Evolutionary conservation across 495 filamentous ascomycete genomes (phyloP).

Genomic region (Penicillium pancosmium): DNA sequence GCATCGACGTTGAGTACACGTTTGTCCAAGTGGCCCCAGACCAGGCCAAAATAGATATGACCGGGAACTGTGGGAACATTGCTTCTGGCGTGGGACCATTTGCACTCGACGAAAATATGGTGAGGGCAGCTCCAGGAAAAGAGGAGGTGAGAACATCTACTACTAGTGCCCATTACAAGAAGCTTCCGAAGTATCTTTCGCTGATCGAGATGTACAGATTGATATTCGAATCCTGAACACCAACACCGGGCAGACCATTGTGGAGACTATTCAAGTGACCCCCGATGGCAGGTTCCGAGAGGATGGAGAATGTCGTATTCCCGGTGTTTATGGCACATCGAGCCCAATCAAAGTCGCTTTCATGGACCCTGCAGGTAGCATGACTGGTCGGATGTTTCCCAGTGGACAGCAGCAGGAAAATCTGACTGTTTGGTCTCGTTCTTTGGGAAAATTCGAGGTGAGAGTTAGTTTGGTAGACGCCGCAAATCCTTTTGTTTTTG

Average conservation of each 20-base stretch:
- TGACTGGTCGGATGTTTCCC: slow-evolving; percentile 38
- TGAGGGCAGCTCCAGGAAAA: slow-evolving; percentile 22
- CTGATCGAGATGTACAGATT: slow-evolving; percentile 19
- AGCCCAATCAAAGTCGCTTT: slow-evolving; percentile 34
- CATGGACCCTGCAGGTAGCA: slow-evolving; percentile 32
- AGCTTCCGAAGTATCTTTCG: background rate
- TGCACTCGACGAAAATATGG: slow-evolving; percentile 37
- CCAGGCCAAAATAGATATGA: slow-evolving; percentile 35
- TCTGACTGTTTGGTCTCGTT: slow-evolving; percentile 16
- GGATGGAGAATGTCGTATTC: slow-evolving; percentile 29
- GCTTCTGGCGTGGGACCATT: slow-evolving; percentile 41
- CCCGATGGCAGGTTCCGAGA: slow-evolving; percentile 26
- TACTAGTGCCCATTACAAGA: background rate
- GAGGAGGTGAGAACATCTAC: slow-evolving; percentile 20
- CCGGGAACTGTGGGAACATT: slow-evolving; percentile 48
- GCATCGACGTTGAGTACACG: slow-evolving; percentile 42
- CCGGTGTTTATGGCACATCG: slow-evolving; percentile 27
- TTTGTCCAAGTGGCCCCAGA: slow-evolving; percentile 40
- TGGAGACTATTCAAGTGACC: slow-evolving; percentile 31
- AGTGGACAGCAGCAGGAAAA: slow-evolving; percentile 24
- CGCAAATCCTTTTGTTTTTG: slow-evolving; percentile 39
- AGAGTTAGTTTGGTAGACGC: slow-evolving; percentile 34
- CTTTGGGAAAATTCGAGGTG: slow-evolving; percentile 13
- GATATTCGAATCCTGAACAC: slow-evolving; percentile 36
- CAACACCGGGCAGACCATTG: slow-evolving; percentile 29